Base-by-base conservation (phyloP, 306 rosid species). In the Alnus rubra region DNA sequence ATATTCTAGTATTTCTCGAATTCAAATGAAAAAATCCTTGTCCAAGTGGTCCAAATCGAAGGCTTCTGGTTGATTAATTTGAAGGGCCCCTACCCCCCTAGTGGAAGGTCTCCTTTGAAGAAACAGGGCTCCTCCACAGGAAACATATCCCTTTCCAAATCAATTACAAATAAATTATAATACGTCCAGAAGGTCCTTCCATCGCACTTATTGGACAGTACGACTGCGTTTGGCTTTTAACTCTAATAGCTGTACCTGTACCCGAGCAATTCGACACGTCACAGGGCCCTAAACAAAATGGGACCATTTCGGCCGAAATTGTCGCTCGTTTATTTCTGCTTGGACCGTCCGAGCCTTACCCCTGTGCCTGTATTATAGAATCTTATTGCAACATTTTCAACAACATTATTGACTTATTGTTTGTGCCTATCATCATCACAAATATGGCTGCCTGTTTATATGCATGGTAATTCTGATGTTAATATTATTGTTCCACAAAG, bases 81-180 rank as follows among this genome's bases (percentile, higher is more conserved):
- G 28, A 23, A 23, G 28, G 28, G 28, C 28, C 28, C 28, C 28
- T 23, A 0, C 28, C 28, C 28, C 28, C 28, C 28, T 23, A 23
- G 28, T 23, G 28, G 28, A 23, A 23, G 86, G 93, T 81, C 82
- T 89, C 97, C 97, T 78, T 76, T 73, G 52, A 87, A 52, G 93
- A 88, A 83, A 91, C 97, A 91, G 88, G 90, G 76, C 65, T 80
- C 78, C 58, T 65, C 55, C 56, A 72, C 35, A 79, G 90, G 97
- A 83, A 82, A 87, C 93, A 89, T 65, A 33, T 65, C 78, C 50
- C 39, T 74, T 69, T 14, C 65, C 55, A 2, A 60, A 49, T 78
- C 85, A 75, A 18, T 68, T 70, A 51, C 74, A 63, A 12, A 12
- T 49, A 12, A 49, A 49, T 49, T 2, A 10, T 7, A 51, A 15